Base-by-base conservation (phyloP, 2,329 filamentous ascomycete genomes). In the Cordyceps tenuipes region DNA sequence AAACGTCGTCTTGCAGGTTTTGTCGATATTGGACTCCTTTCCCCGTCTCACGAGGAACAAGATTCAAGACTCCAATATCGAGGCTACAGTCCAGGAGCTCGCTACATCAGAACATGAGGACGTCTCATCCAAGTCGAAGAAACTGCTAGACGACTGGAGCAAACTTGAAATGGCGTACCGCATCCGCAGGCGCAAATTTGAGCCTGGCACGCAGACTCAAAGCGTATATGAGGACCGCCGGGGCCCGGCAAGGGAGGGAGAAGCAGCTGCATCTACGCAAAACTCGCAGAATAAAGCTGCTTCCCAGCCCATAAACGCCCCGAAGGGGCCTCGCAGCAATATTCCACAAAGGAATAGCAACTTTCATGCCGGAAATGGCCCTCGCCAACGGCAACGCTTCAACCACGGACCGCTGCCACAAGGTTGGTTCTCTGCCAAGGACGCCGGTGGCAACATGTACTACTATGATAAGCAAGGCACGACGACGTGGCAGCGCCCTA, bases 41-140 rank as follows among this genome's bases (percentile, higher is more conserved):
- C 94, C 94, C 0, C 87, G 93, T 10, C 79, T 97, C 54, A 97
- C 94, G 21, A 87, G 91, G 62, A 99, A 99, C 79, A 99, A 99
- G 75, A 97, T 99, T 61, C 87, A 90, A 65, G 92, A 96, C 68
- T 96, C 94, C 9, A 96, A 96, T 68, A 97, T 99, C 63, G 94
- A 97, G 71, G 81, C 86, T 2, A 88, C 88, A 0, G 82, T 99
- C 47, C 79, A 90, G 67, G 81, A 82, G 3, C 76, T 97, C 56
- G 82, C 80, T 1, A 75, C 75, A 13, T 88, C 84, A 19, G 84
- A 86, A 9, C 87, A 96, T 68, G 85, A 90, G 63, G 81, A 88
- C 62, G 90, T 99, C 21, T 82, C 86, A 29, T 80, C 82, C 21
- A 87, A 87, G 68, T 85, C 93, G 5, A 82, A 81, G 59, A 80